phyloP scores from a whole-genome alignment of 2,329 filamentous ascomycete genomes.

The Talaromyces verruculosus region DNA sequence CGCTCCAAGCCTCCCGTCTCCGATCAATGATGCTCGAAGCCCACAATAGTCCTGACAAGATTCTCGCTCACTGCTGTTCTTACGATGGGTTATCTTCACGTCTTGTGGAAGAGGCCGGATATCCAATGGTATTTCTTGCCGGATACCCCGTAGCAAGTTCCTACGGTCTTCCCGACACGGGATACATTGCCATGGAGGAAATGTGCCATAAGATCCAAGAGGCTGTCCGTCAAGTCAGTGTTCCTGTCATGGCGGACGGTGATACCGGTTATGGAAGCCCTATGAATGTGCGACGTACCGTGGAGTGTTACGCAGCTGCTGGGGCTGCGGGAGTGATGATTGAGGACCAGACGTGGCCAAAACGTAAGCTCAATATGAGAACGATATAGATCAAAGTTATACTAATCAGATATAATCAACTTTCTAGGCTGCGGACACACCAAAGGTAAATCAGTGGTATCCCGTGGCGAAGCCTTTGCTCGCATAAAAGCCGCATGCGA shows the following conservation, averaged over 20 bases:
- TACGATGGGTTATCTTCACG: slow-evolving; percentile 49
- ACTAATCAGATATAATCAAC: not conserved
- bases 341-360: slow-evolving; percentile 53
- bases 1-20: slow-evolving; percentile 25
- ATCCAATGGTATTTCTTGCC: slow-evolving; percentile 48
- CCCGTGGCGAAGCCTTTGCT: slow-evolving; percentile 26
- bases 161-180: slow-evolving; percentile 49
- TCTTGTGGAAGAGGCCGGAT: slow-evolving; percentile 49
- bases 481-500: slow-evolving; percentile 31
- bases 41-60: slow-evolving; percentile 44
- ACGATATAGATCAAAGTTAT: not conserved
- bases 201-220: slow-evolving; percentile 51
- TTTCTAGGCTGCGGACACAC: slow-evolving; percentile 44
- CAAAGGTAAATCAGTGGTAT: slow-evolving; percentile 35
- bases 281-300: slow-evolving; percentile 20
- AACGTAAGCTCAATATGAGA: slow-evolving; percentile 34
- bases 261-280: slow-evolving; percentile 53
- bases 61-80: slow-evolving; percentile 46
- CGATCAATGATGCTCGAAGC: slow-evolving; percentile 44
- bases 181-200: slow-evolving; percentile 52
- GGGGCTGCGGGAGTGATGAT: slow-evolving; percentile 55
- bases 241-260: slow-evolving; percentile 57
- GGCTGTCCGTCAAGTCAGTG: slow-evolving; percentile 35
- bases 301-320: slow-evolving; percentile 43
- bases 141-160: slow-evolving; percentile 47